Percentiles rank a stretch among this genome's conserved stretches.
Conservation (phyloP, 164 flowering plant genomes). For the Malania oleifera region DNA sequence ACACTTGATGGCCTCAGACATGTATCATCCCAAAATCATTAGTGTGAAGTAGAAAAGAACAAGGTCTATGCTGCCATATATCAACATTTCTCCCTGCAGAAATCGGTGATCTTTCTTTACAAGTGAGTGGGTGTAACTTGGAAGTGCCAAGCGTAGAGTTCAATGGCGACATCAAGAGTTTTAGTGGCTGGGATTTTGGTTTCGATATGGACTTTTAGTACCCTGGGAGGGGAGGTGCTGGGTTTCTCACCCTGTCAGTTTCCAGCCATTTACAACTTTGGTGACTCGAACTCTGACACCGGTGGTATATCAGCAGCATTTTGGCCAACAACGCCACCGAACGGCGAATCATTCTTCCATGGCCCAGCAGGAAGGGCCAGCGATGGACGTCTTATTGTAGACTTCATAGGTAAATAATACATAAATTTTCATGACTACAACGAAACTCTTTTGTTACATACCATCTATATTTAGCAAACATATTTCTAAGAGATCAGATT, state of each 20-base stretch:
- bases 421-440: too few species aligned
- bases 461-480: too few species aligned
- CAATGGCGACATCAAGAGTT: slow-evolving; percentile 9
- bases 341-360: slow-evolving; percentile 44
- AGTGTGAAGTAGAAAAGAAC: too few species aligned
- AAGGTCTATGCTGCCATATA: too few species aligned
- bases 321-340: slow-evolving; percentile 26
- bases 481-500: too few species aligned
- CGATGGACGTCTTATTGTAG: slow-evolving; percentile 65
- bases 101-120: too few species aligned
- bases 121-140: too few species aligned
- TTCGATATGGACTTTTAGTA: slow-evolving; percentile 6
- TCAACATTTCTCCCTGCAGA: too few species aligned
- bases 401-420: slow-evolving; percentile 46
- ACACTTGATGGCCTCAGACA: too few species aligned
- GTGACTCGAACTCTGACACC: slow-evolving; percentile 67
- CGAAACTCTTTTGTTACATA: too few species aligned
- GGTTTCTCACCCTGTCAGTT: slow-evolving; percentile 31
- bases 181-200: slow-evolving; percentile 11
- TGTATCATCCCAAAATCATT: too few species aligned
- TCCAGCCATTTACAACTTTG: slow-evolving; percentile 50
- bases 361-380: slow-evolving; percentile 43
- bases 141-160: not conserved
- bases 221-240: not conserved
- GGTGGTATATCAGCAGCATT: slow-evolving; percentile 57